A percentile compares a stretch with the other conserved stretches of the same genome.
These are phyloP conservation scores for Microsporum ferrugineum DNA, from an alignment of 2,329 filamentous ascomycete genomes.

Conservation along the genomic window DNA sequence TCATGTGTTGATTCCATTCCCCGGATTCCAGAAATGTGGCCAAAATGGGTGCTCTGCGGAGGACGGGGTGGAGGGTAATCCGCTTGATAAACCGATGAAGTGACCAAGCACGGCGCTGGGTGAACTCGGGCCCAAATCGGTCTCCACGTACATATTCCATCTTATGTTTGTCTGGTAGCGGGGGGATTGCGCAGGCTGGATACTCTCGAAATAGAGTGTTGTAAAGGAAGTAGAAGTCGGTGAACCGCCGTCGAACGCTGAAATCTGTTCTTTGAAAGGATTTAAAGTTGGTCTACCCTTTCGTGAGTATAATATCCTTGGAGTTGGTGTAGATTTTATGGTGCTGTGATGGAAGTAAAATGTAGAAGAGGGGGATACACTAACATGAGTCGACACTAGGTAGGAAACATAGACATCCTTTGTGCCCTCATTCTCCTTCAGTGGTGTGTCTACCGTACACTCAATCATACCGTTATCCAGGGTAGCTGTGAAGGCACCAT, in stretches of 20 bases:
- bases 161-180: conserved; percentile 94
- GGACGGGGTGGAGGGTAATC: conserved; percentile 73
- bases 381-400: conserved; percentile 76
- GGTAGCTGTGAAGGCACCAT: conserved; percentile 51
- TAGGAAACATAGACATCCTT: conserved; percentile 97
- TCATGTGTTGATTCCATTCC: conserved; percentile 97
- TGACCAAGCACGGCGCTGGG: conserved; percentile 73
- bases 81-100: conserved; percentile 83
- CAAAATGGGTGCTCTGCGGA: conserved; percentile 71
- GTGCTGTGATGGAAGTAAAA: neutral
- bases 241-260: conserved; percentile 78
- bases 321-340: conserved; percentile 5
- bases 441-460: conserved; percentile 68
- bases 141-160: conserved; percentile 98
- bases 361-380: conserved; percentile 20
- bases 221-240: conserved; percentile 94
- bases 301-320: neutral
- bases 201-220: conserved; percentile 81
- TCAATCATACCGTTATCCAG: conserved; percentile 65
- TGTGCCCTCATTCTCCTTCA: conserved; percentile 92
- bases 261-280: conserved; percentile 77
- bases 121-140: conserved; percentile 90
- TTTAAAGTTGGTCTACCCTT: conserved; percentile 74
- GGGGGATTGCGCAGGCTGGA: conserved; percentile 82
- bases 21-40: conserved; percentile 82